These are phyloP conservation scores for Telfairia occidentalis DNA, from an alignment of 331 rosid species.

Conservation along the genomic window DNA sequence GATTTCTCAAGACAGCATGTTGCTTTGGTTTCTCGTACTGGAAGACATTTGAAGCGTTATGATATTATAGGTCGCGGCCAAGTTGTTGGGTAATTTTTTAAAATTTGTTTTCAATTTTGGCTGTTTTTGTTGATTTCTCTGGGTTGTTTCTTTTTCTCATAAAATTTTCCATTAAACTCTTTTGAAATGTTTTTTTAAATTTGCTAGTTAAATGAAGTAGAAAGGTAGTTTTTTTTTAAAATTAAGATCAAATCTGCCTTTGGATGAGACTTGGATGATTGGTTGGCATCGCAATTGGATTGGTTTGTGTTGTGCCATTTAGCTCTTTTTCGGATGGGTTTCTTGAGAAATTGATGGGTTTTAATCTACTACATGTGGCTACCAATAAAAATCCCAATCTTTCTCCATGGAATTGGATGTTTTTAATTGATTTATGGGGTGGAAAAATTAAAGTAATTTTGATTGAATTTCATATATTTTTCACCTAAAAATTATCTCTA, in stretches of 20 bases:
- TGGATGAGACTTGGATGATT: not conserved
- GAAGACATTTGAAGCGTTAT: constrained; percentile 76
- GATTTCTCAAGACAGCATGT: constrained; percentile 51
- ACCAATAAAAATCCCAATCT: not conserved
- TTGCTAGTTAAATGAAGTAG: not conserved
- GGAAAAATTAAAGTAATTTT: not conserved
- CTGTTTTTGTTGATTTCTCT: not conserved
- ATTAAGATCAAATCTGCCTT: not conserved
- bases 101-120: not conserved
- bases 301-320: not conserved
- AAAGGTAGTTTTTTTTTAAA: not conserved
- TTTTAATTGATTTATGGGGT: too few relatives aligned
- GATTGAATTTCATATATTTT: not conserved
- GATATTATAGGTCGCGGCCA: constrained; percentile 66
- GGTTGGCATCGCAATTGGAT: not conserved
- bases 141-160: not conserved
- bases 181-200: not conserved
- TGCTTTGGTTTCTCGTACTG: constrained; percentile 82
- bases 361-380: constrained; percentile 2
- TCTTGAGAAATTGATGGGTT: not conserved
- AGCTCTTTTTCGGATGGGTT: constrained; percentile 1
- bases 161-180: not conserved
- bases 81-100: constrained; percentile 80
- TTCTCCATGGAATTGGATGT: not conserved
- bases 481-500: not conserved